A percentile compares a stretch with the other conserved stretches of the same genome.
These are phyloP conservation scores for Trichoderma gamsii DNA, from an alignment of 495 filamentous ascomycete species.

Conservation along the genomic window DNA sequence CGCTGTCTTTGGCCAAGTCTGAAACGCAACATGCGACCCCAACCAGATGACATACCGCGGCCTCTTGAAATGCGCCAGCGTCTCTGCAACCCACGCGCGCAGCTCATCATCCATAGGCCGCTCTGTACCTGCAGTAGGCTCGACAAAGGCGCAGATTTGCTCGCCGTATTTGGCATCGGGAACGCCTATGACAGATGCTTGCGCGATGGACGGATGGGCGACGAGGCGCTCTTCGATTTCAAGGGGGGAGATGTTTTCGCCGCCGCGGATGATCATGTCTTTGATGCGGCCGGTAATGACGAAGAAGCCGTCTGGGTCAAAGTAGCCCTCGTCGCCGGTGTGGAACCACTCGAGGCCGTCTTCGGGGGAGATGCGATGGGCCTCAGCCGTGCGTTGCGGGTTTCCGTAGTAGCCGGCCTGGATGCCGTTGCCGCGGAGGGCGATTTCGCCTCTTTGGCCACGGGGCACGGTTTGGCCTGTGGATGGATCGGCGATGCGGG, in stretches of 20 bases:
- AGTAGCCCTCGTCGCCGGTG: constrained; percentile 76
- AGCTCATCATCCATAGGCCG: constrained; percentile 51
- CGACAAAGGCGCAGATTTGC: constrained; percentile 71
- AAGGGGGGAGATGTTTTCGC: constrained; percentile 78
- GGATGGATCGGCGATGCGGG: constrained; percentile 6
- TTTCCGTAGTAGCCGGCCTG: constrained; percentile 7
- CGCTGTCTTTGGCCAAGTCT: not conserved
- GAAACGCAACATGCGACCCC: not conserved
- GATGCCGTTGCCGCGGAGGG: constrained; percentile 13
- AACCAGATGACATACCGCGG: not conserved
- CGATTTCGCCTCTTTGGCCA: constrained; percentile 15
- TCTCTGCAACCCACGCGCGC: constrained; percentile 58
- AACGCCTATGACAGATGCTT: constrained; percentile 77
- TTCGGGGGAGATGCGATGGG: constrained; percentile 17
- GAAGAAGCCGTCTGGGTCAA: constrained; percentile 67
- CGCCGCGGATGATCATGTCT: constrained; percentile 78
- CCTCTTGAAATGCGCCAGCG: constrained; percentile 68
- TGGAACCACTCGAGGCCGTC: constrained; percentile 60
- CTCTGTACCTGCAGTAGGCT: constrained; percentile 54
- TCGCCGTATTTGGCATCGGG: constrained; percentile 73
- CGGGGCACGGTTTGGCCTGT: not conserved
- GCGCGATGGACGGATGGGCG: constrained; percentile 59
- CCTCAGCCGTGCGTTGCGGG: not conserved
- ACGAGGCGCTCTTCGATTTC: constrained; percentile 75
- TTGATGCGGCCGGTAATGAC: constrained; percentile 77